Evolutionary conservation across 129 eudicot species (phyloP).

Genomic region (Dittrichia graveolens): DNA sequence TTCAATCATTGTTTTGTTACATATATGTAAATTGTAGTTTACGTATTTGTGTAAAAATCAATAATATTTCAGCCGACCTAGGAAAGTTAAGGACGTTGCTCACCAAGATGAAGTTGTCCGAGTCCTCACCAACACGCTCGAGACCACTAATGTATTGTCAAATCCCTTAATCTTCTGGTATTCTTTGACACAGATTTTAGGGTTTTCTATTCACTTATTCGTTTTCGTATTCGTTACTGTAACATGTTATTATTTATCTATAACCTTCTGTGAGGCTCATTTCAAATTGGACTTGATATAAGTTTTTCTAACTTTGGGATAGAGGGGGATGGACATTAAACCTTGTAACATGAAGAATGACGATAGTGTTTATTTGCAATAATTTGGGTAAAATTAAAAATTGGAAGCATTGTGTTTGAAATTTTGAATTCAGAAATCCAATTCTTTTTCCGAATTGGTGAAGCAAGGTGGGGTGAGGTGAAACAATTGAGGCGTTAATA

Average conservation of each 20-base stretch:
- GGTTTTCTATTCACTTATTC: conserved; percentile 1
- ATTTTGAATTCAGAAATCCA: not conserved
- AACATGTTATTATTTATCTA: not conserved
- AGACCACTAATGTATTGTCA: conserved; percentile 67
- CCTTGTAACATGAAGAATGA: not conserved
- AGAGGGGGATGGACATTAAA: not conserved
- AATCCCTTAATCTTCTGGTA: not conserved
- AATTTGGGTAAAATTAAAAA: not conserved
- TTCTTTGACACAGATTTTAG: not conserved
- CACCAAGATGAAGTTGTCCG: conserved; percentile 97
- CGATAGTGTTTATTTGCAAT: conserved; percentile 5
- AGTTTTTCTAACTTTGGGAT: not conserved
- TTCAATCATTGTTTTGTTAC: conserved; percentile 9
- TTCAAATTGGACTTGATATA: not conserved
- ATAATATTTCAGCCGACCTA: conserved; percentile 71
- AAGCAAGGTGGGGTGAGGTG: not conserved
- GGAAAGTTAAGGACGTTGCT: conserved; percentile 97
- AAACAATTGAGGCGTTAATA: conserved; percentile 2
- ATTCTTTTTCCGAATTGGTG: conserved; percentile 4
- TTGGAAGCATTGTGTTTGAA: conserved; percentile 8
- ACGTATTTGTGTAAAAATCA: not conserved
- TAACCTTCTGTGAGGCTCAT: not conserved
- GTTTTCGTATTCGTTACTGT: not conserved
- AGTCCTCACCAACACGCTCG: conserved; percentile 95
- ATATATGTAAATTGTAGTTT: not conserved